Evolutionary conservation across 371 early-diverging fungal species (phyloP), one percentile per base, ranked within the genome.

Genomic region (Synchytrium microbalum): DNA sequence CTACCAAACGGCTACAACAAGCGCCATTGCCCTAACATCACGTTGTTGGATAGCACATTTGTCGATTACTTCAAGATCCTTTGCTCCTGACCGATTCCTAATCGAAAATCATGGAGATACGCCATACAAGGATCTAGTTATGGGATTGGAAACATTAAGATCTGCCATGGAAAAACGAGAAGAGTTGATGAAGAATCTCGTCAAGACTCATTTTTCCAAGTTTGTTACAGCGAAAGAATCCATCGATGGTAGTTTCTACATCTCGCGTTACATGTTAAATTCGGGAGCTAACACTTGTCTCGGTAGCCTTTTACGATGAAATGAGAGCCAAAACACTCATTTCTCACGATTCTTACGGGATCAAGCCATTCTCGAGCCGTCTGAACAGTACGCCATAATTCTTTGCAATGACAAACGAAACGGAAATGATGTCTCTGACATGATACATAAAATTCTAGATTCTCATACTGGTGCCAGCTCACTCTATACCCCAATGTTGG

Each of bases 171-270:
- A 88, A 32, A 86, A 92, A 69, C 78, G 91, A n/a, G 83, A 87
- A 0, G 93, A 92, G 63, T 87, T 89, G 0, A 80, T 93, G 30
- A 92, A 90, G 65, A 83, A 82, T 29, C 73, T 95, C 19, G 98
- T 97, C 30, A 91, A 94, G 72, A 87, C 86, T 64, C 90, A 96
- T 67, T 97, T 97, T 80, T 93, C 94, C 67, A 88, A 93, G 52
- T 97, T 97, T 72, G 95, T 97, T 13, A 88, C 84, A 57, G 96
- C 98, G 23, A 95, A 95, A 76, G 88, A 84, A 64, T 92, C 93
- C 0, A 93, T 97, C 54, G 98, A 97, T 66, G 86, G 90, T 86
- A 68, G 56, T 73, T 52, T 29, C 29, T 16, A 27, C 26, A 25
- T 51, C 14, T 51, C 24, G 32, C 46, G 51, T 10, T 32, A 24